Percentiles rank a stretch among this genome's conserved stretches.
Conservation (phyloP, 768 basidiomycete genomes). For the Pleurotus pulmonarius region DNA sequence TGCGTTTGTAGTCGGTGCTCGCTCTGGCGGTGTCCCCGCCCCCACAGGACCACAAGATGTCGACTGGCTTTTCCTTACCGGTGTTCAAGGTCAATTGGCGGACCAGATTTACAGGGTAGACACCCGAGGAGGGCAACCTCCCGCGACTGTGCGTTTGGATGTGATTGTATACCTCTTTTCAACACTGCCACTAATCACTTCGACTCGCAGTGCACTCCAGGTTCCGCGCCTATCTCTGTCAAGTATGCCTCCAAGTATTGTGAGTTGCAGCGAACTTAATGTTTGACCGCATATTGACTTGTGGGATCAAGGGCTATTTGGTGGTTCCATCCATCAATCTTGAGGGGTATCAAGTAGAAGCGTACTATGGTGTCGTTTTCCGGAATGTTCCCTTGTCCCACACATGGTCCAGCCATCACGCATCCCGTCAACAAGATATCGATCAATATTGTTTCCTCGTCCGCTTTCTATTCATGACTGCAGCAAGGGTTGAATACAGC, state of each 20-base stretch:
- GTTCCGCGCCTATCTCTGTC: slow-evolving; percentile 38
- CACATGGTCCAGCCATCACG: too few species aligned
- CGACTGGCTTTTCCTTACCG: slow-evolving; percentile 50
- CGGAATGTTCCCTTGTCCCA: too few species aligned
- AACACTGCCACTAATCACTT: background rate
- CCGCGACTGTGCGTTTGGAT: slow-evolving; percentile 34
- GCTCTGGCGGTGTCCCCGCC: slow-evolving; percentile 35
- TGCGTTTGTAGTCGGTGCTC: slow-evolving; percentile 46
- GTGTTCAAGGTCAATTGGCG: slow-evolving; percentile 45
- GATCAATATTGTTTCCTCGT: too few species aligned
- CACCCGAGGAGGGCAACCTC: slow-evolving; percentile 53
- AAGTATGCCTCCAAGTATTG: slow-evolving; percentile 53
- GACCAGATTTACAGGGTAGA: slow-evolving; percentile 46
- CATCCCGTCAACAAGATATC: too few species aligned
- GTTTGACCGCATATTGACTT: slow-evolving; percentile 3
- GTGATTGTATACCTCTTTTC: background rate
- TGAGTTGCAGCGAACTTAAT: slow-evolving; percentile 21
- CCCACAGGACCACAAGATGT: slow-evolving; percentile 42
- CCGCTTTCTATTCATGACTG: too few species aligned
- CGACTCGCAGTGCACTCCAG: slow-evolving; percentile 31
- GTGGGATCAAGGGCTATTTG: slow-evolving; percentile 18
- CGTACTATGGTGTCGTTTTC: too few species aligned
- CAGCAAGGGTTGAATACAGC: too few species aligned
- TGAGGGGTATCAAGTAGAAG: too few species aligned
- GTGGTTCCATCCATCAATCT: background rate